Evolutionary conservation across 176 grass and related monocot genomes (phyloP).

Genomic region (Elymus sibiricus): DNA sequence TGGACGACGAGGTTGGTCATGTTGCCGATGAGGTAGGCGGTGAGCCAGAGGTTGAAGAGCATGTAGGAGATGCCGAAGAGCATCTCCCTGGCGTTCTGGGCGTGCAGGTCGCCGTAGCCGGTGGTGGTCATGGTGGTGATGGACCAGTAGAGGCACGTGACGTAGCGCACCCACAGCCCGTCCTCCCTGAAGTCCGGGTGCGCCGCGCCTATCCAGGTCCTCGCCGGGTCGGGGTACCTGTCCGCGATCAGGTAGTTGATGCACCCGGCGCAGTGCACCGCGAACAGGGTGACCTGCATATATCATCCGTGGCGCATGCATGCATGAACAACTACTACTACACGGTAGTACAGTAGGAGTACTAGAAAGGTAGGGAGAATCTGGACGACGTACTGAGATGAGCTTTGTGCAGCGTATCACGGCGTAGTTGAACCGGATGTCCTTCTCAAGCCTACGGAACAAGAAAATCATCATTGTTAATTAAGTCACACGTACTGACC

Average conservation of each 20-base stretch:
- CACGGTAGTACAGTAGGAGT: background rate
- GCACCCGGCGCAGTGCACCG: conserved; percentile 79
- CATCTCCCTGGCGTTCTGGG: conserved; percentile 89
- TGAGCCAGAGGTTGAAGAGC: conserved; percentile 94
- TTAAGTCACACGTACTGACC: background rate
- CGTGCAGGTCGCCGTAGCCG: conserved; percentile 95
- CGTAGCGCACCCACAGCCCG: conserved; percentile 76
- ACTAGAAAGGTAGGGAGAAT: background rate
- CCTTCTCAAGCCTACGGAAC: conserved; percentile 63
- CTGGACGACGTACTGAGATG: conserved; percentile 39
- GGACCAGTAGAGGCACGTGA: conserved; percentile 90
- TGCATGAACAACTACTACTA: background rate
- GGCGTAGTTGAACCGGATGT: conserved; percentile 73
- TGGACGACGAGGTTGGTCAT: conserved; percentile 99
- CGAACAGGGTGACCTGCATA: conserved; percentile 78
- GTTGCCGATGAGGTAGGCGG: conserved; percentile 93
- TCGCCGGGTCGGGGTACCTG: conserved; percentile 66
- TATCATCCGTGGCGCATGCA: background rate
- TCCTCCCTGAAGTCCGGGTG: conserved; percentile 78
- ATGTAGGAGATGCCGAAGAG: conserved; percentile 83
- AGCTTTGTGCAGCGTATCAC: conserved; percentile 73
- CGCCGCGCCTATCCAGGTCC: conserved; percentile 88
- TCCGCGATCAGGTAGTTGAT: conserved; percentile 98
- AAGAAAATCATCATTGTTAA: background rate
- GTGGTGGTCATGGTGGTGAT: conserved; percentile 94